Base-by-base conservation (phyloP, 345 rosid species). In the Salix udensis region DNA sequence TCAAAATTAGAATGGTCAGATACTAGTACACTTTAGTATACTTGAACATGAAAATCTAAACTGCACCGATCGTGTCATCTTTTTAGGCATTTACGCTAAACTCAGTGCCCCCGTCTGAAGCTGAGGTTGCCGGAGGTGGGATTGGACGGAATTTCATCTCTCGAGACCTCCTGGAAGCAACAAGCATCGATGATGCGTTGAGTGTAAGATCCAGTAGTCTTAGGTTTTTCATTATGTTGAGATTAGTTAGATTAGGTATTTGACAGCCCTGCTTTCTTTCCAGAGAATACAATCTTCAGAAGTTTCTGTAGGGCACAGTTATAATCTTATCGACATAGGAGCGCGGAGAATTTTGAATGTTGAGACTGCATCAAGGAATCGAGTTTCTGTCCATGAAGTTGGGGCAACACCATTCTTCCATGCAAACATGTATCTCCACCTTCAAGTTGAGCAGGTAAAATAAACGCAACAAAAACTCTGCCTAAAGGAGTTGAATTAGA, bases 361-460 rank as follows among this genome's bases (percentile, higher is more conserved):
- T 11, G 91, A 86, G 82, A 88, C 89, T 28, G 90, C 89, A 84
- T 87, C 93, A 24, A 82, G 81, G 74, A 77, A 72, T 18, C 82
- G 87, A 34, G 71, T 90, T 78, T 90, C 91, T 9, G 83, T 86
- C 74, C 82, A 68, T n/a, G 83, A 86, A 62, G 79, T 88, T 34
- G 85, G 84, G 34, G 40, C 67, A 28, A 77, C 79, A n/a, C 89
- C 89, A 30, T 87, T 84, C 76, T 90, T 90, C 82, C 91, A 86
- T 68, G 93, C 93, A 58, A 89, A 89, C 77, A 87, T 88, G 90
- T 88, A 85, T 74, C 87, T 87, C 76, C 93, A 88, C 76, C 91
- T 87, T 77, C 83, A 79, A 73, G 80, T 87, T 31, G 76, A 79
- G 39, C 93, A 90, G 89, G 90, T 84, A 84, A 85, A 62, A 23